Evolutionary conservation across 176 grass and related monocot species (phyloP).

Genomic region (Aegilops bicornis): DNA sequence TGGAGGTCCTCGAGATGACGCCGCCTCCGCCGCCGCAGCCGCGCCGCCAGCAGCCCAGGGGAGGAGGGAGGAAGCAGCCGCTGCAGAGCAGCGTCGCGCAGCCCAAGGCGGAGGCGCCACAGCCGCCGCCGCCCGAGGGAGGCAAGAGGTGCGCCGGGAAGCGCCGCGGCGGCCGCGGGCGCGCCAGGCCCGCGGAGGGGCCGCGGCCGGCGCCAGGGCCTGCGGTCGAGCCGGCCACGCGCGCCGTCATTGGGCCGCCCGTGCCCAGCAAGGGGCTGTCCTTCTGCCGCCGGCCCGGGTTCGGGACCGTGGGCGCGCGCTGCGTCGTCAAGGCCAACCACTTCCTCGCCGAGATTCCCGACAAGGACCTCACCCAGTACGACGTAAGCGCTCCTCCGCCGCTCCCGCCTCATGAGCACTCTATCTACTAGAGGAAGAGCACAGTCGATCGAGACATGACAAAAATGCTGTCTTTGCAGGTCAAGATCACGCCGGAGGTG

Average conservation of each 20-base stretch:
- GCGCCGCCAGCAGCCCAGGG: constrained; percentile 26
- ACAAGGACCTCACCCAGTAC: constrained; percentile 95
- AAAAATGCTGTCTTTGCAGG: constrained; percentile 37
- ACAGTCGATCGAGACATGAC: background rate
- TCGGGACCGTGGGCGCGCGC: constrained; percentile 69
- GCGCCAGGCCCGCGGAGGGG: constrained; percentile 30
- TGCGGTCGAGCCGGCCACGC: background rate
- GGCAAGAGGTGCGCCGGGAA: constrained; percentile 54
- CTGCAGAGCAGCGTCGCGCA: constrained; percentile 81
- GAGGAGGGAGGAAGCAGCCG: constrained; percentile 58
- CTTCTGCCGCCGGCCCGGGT: constrained; percentile 84
- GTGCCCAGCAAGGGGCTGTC: constrained; percentile 65
- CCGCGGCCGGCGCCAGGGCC: background rate
- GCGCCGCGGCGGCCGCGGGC: constrained; percentile 54
- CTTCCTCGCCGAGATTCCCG: constrained; percentile 84
- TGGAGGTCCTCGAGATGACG: constrained; percentile 62
- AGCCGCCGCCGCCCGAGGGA: constrained; percentile 35
- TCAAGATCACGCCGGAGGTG: constrained; percentile 88
- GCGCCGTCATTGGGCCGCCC: constrained; percentile 43
- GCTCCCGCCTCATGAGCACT: background rate
- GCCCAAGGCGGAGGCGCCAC: constrained; percentile 50
- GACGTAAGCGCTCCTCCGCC: constrained; percentile 49
- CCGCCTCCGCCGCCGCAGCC: constrained; percentile 29
- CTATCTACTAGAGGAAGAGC: background rate
- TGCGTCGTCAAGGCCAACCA: constrained; percentile 95